phyloP scores from a whole-genome alignment of 257 asterid genomes.

The Thymus mandschuricus region DNA sequence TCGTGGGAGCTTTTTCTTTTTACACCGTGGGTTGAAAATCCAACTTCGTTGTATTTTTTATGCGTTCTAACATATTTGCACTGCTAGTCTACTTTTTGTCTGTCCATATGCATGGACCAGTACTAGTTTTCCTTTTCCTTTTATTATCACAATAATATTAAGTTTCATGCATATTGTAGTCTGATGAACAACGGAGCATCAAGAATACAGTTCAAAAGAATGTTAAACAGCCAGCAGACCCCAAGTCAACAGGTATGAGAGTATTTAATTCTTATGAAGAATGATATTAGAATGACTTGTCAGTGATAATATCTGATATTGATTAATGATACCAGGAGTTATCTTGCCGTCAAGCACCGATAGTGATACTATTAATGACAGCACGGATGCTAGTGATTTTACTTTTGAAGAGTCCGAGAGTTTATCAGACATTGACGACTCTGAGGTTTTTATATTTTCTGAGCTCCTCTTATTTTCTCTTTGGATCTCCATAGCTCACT shows the following conservation, averaged over 20 bases:
- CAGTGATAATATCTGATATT: conserved; percentile 29
- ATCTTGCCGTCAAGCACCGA: conserved; percentile 20
- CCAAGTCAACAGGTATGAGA: conserved; percentile 45
- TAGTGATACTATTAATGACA: conserved; percentile 34
- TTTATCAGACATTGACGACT: conserved; percentile 84
- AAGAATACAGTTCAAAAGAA: conserved; percentile 34
- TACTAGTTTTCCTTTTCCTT: conserved; percentile 3
- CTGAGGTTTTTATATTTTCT: conserved; percentile 52
- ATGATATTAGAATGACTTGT: conserved; percentile 14
- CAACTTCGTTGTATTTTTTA: not conserved
- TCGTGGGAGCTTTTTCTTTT: not conserved
- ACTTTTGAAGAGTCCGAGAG: conserved; percentile 62
- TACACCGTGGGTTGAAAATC: not conserved
- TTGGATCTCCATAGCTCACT: no score
- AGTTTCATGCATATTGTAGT: conserved; percentile 37
- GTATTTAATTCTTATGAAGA: conserved; percentile 22
- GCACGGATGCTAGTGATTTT: conserved; percentile 43
- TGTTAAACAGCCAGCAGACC: conserved; percentile 34
- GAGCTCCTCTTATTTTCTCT: conserved; percentile 5
- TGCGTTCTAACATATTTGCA: not conserved
- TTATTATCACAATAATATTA: conserved; percentile 21
- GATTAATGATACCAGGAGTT: conserved; percentile 46
- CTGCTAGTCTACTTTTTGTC: not conserved
- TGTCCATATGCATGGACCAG: not conserved
- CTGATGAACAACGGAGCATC: conserved; percentile 37